Percentiles rank a stretch among this genome's conserved stretches.
Evolutionary conservation across 768 basidiomycete genomes (phyloP).

Genomic region (Lactifluus hygrophoroides): DNA sequence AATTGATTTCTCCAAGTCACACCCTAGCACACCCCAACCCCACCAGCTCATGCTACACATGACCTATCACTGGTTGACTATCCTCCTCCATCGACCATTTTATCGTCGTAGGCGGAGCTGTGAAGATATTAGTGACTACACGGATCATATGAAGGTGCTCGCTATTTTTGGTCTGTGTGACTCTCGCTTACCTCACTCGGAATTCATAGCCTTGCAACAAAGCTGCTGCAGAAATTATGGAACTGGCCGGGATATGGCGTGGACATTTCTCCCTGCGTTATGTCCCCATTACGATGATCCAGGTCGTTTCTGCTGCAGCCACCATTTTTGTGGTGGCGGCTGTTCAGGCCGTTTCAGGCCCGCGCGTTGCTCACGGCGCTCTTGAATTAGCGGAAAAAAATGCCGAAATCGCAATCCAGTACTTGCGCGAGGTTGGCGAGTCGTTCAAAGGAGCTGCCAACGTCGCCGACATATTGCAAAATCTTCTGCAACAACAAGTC

Average conservation of each 20-base stretch:
- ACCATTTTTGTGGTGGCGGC: slow-evolving; percentile 22
- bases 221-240: slow-evolving; percentile 19
- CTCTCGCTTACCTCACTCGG: neutral
- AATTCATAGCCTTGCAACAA: slow-evolving; percentile 14
- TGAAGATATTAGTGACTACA: slow-evolving; percentile 1
- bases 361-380: slow-evolving; percentile 11
- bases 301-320: slow-evolving; percentile 20
- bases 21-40: slow-evolving; percentile 8
- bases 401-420: slow-evolving; percentile 7
- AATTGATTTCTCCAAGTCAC: slow-evolving; percentile 17
- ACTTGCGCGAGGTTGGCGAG: slow-evolving; percentile 16
- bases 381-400: slow-evolving; percentile 10
- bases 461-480: slow-evolving; percentile 16
- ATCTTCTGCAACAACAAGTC: slow-evolving; percentile 17
- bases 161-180: neutral
- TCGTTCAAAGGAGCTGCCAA: slow-evolving; percentile 16
- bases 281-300: slow-evolving; percentile 21
- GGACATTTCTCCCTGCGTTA: slow-evolving; percentile 12
- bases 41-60: slow-evolving; percentile 20
- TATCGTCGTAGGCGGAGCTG: slow-evolving; percentile 15
- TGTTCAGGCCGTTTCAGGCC: slow-evolving; percentile 19
- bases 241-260: slow-evolving; percentile 17
- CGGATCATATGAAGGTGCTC: slow-evolving; percentile 19
- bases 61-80: slow-evolving; percentile 18
- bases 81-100: slow-evolving; percentile 20